Evolutionary conservation across 768 basidiomycete genomes (phyloP).

Genomic region (Lentinus brumalis): DNA sequence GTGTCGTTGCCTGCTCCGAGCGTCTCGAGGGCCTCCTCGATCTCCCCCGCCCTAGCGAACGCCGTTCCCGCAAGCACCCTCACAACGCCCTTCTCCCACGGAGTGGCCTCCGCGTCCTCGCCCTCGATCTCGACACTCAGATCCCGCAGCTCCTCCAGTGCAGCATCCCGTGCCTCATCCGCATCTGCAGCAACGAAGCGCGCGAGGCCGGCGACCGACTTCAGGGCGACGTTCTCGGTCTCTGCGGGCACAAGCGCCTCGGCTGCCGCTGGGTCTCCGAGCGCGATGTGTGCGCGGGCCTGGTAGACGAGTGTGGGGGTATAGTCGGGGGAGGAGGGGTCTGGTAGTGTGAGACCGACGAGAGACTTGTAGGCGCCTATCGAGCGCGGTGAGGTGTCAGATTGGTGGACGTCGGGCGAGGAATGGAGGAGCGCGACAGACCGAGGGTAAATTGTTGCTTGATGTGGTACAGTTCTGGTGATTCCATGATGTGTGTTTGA

Average conservation of each 20-base stretch:
- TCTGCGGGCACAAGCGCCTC: conserved; percentile 56
- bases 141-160: conserved; percentile 83
- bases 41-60: conserved; percentile 79
- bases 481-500: conserved; percentile 43
- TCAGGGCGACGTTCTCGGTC: conserved; percentile 66
- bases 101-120: conserved; percentile 67
- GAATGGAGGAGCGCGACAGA: conserved; percentile 27
- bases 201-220: conserved; percentile 75
- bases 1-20: conserved; percentile 66
- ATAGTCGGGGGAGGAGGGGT: conserved; percentile 64
- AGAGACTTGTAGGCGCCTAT: conserved; percentile 73
- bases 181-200: conserved; percentile 52
- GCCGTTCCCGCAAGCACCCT: conserved; percentile 85
- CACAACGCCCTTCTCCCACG: conserved; percentile 72
- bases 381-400: neutral
- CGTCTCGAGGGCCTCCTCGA: conserved; percentile 92
- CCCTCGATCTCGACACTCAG: conserved; percentile 85
- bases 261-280: conserved; percentile 58
- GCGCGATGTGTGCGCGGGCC: conserved; percentile 76
- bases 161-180: conserved; percentile 45
- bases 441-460: conserved; percentile 80
- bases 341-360: conserved; percentile 55
- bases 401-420: too few species aligned
- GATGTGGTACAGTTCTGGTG: conserved; percentile 64
- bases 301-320: conserved; percentile 70